phyloP scores from a whole-genome alignment of 23 red algal species.

The Gracilaria vermiculophylla region DNA sequence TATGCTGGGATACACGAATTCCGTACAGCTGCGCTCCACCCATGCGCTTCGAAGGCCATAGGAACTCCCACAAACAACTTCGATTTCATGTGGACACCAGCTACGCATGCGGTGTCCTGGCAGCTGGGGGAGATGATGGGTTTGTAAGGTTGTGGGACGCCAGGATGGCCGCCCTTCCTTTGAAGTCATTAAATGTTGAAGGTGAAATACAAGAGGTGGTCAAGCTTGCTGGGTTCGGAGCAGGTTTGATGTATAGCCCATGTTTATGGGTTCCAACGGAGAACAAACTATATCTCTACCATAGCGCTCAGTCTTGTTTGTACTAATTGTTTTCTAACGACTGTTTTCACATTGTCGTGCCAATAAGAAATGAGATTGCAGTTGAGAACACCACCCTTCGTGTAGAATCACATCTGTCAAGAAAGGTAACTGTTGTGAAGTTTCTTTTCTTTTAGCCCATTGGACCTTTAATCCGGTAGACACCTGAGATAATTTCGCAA shows the following conservation, averaged over 20 bases:
- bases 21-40: background rate
- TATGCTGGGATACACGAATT: constrained; percentile 23
- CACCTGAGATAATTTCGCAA: no score
- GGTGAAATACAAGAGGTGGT: constrained; percentile 4
- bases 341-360: no score
- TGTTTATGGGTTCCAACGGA: constrained; percentile 9
- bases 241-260: background rate
- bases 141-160: constrained; percentile 22
- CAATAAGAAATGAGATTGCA: no score
- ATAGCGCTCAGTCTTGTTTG: background rate
- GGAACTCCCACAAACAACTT: background rate
- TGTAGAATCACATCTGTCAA: no score
- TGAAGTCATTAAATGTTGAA: background rate
- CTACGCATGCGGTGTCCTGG: constrained; percentile 20
- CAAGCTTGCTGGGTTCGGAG: constrained; percentile 2
- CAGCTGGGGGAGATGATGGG: constrained; percentile 33
- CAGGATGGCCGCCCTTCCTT: background rate
- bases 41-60: constrained; percentile 13
- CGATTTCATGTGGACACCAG: constrained; percentile 9
- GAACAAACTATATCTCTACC: background rate
- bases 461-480: no score
- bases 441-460: no score
- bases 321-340: no score
- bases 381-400: no score
- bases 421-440: no score